Conservation (phyloP, 2,329 filamentous ascomycete genomes). For the Penicillium sp. region DNA sequence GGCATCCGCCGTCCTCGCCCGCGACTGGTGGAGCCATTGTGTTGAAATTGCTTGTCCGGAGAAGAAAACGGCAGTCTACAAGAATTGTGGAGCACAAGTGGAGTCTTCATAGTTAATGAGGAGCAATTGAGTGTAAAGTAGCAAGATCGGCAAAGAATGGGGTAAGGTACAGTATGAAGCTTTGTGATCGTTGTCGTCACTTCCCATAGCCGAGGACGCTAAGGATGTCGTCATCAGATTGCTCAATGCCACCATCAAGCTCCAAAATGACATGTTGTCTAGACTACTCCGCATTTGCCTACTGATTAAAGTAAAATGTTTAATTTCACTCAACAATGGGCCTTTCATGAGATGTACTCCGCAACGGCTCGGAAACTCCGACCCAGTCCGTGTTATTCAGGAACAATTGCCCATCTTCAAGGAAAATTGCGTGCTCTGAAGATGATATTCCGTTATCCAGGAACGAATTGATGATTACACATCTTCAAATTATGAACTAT, state of each 20-base stretch:
- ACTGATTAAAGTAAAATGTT: neutral
- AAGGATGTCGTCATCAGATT: slow-evolving; percentile 2
- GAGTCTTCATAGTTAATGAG: neutral
- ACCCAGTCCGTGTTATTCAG: neutral
- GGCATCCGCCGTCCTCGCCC: neutral
- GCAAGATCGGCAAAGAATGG: neutral
- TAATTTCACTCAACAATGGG: neutral
- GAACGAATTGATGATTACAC: neutral
- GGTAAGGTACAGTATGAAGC: neutral
- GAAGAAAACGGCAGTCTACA: neutral
- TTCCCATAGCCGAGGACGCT: neutral
- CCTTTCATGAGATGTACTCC: neutral
- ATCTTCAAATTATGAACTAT: neutral
- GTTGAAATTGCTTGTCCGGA: neutral
- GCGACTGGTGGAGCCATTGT: neutral
- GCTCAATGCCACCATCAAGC: neutral
- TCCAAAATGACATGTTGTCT: neutral
- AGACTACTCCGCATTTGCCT: neutral
- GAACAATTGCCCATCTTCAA: neutral
- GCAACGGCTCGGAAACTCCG: neutral
- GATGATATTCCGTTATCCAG: neutral
- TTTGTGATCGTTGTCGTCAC: neutral
- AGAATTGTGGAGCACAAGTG: neutral
- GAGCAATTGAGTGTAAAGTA: neutral
- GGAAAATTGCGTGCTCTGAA: neutral